Base-by-base conservation (phyloP, 768 basidiomycete species). In the Holtermannia corniformis region DNA sequence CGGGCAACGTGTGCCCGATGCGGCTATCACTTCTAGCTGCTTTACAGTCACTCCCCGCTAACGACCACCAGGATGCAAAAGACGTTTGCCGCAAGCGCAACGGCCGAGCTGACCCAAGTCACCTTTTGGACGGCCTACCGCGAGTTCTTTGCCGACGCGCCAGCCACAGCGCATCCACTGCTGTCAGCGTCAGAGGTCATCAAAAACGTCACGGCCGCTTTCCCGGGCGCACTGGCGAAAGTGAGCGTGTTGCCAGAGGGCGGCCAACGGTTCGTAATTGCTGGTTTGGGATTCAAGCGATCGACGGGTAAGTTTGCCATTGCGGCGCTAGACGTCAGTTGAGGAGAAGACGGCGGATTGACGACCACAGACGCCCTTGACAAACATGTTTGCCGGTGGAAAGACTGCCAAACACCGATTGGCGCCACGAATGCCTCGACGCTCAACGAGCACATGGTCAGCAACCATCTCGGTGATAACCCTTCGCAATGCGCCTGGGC, bases 51-150 rank as follows among this genome's bases (percentile, higher is more conserved):
- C 22, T 48, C 25, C 25, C 25, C 25, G 48, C n/a, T 42, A 42
- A 42, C 5, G 12, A 25, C 28, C 21, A 2, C 12, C 64, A 91
- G 93, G 93, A 93, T 99, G 86, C 83, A 81, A 65, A 73, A 78
- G n/a, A 85, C 88, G 78, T 96, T 92, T 62, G 78, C 84, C 14
- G 76, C 82, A 16, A 83, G 83, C 55, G 72, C 82, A 1, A 82
- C 85, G 3, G 81, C 85, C 3, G 86, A 91, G 64, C 75, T 96
- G 44, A 90, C 88, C 0, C 95, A 97, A 71, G 89, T 93, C 27
- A 84, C 87, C 51, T 88, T 99, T 64, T 99, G 93, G 92, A 88
- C 81, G 52, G 78, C 91, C 12, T 99, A 99, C 74, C 84, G 85
- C 57, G 85, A 86, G 54, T 81, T 81, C 1, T 95, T 96, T 62